phyloP scores from a whole-genome alignment of 192 early-diverging fungal species.

The Coemansia sp. region DNA sequence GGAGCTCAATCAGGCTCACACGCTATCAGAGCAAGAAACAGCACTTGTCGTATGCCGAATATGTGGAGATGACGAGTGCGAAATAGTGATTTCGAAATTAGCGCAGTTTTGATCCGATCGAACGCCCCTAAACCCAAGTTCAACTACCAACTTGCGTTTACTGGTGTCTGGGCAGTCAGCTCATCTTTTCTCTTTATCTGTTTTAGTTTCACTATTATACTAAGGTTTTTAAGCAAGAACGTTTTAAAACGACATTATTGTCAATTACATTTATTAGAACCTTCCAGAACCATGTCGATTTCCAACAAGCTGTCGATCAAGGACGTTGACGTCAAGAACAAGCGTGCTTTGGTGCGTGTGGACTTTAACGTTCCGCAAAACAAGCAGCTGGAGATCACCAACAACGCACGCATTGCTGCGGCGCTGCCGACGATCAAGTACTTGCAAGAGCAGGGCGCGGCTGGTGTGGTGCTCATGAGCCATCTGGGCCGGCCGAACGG shows the following conservation, averaged over 20 bases:
- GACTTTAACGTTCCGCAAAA: conserved; percentile 99
- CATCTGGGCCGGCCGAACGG: conserved; percentile 98
- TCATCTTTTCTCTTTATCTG: too few relatives aligned
- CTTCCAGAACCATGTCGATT: conserved; percentile 33
- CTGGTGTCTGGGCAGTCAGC: too few relatives aligned
- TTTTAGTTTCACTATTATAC: too few relatives aligned
- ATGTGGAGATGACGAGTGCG: neutral
- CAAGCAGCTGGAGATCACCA: conserved; percentile 86
- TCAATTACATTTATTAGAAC: neutral
- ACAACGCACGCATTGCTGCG: conserved; percentile 94
- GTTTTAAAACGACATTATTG: too few relatives aligned
- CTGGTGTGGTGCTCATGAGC: conserved; percentile 90
- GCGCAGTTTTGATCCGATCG: too few relatives aligned
- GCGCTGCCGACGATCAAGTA: conserved; percentile 94
- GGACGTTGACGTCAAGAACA: conserved; percentile 79
- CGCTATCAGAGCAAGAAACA: conserved; percentile 82
- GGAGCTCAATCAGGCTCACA: conserved; percentile 67
- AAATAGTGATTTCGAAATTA: too few relatives aligned
- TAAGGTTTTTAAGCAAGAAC: too few relatives aligned
- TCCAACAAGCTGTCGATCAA: conserved; percentile 83
- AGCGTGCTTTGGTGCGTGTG: conserved; percentile 92
- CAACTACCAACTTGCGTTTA: too few relatives aligned
- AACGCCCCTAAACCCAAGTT: too few relatives aligned
- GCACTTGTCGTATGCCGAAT: conserved; percentile 70
- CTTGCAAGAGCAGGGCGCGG: conserved; percentile 81